These are phyloP conservation scores for Debaryomyces singareniensis DNA, from an alignment of 1,139 yeast genomes.

Conservation along the genomic window DNA sequence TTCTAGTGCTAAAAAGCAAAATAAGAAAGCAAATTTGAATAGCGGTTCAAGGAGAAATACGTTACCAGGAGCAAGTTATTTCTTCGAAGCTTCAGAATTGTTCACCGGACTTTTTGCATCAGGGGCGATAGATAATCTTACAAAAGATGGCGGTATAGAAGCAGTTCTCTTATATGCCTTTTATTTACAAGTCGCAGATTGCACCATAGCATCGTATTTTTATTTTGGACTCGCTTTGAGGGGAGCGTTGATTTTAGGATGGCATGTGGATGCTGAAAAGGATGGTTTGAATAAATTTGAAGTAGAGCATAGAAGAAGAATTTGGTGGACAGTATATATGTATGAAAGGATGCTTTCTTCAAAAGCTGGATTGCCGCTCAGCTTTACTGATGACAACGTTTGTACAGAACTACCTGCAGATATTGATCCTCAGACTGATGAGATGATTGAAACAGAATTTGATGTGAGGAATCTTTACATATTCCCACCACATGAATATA, in stretches of 20 bases:
- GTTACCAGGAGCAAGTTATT: conserved; percentile 71
- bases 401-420: conserved; percentile 73
- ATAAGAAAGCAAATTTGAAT: conserved; percentile 7
- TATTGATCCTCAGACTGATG: conserved; percentile 50
- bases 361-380: conserved; percentile 77
- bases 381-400: conserved; percentile 73
- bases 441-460: conserved; percentile 48
- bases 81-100: conserved; percentile 68
- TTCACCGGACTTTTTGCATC: conserved; percentile 72
- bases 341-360: conserved; percentile 81
- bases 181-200: conserved; percentile 78
- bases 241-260: conserved; percentile 67
- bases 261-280: conserved; percentile 79
- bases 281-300: conserved; percentile 58
- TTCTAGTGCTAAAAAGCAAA: conserved; percentile 11
- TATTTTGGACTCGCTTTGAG: conserved; percentile 76
- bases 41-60: conserved; percentile 20
- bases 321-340: conserved; percentile 93
- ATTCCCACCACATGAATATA: conserved; percentile 76
- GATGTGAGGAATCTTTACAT: conserved; percentile 52
- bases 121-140: conserved; percentile 72
- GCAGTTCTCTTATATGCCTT: conserved; percentile 72
- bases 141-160: conserved; percentile 80
- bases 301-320: conserved; percentile 71
- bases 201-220: conserved; percentile 76